Evolutionary conservation across 1,284 basidiomycete genomes (phyloP), one percentile per base, ranked within the genome.

Genomic region (Leccinum griseonigrum): DNA sequence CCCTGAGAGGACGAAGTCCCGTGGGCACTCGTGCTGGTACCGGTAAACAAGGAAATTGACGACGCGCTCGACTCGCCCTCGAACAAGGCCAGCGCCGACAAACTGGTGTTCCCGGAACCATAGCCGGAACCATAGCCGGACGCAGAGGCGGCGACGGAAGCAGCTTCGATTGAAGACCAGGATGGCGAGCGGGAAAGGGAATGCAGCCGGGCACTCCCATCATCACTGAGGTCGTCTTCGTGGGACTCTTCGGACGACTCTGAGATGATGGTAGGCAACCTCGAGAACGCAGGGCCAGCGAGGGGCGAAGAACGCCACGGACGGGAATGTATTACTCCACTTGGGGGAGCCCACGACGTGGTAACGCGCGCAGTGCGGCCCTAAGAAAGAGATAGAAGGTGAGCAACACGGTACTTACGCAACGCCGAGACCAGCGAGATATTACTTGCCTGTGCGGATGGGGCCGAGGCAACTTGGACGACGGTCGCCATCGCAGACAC

Each of bases 261-360:
- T 40, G 64, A 63, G 58, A 67, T 64, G 43, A 64, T 63, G 50
- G 72, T 64, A 0, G 71, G 71, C 3, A 70, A 59, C 0, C 63
- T 72, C 8, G 73, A 73, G 14, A 72, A 68, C 2, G 29, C 72
- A 28, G 66, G 68, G 1, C 72, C 56, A 0, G 73, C 68, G 54
- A 73, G 71, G 0, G 71, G 71, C 0, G 71, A 73, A 8, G 71
- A 73, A 11, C 71, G 71, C 61, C 71, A 59, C 3, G 71, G 71
- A 3, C 71, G 73, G 11, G 74, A 61, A 8, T 65, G 60, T 32
- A 61, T 54, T 4, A 54, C 13, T 6, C 57, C 59, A 43, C 32
- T 57, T 14, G 67, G 48, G 13, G 68, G 59, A 16, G 60, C 38
- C 60, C 62, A 66, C 1, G 60, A 16, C 22, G 63, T n/a, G 43